phyloP scores from a whole-genome alignment of 495 filamentous ascomycete genomes.

The Ramalina intermedia region DNA sequence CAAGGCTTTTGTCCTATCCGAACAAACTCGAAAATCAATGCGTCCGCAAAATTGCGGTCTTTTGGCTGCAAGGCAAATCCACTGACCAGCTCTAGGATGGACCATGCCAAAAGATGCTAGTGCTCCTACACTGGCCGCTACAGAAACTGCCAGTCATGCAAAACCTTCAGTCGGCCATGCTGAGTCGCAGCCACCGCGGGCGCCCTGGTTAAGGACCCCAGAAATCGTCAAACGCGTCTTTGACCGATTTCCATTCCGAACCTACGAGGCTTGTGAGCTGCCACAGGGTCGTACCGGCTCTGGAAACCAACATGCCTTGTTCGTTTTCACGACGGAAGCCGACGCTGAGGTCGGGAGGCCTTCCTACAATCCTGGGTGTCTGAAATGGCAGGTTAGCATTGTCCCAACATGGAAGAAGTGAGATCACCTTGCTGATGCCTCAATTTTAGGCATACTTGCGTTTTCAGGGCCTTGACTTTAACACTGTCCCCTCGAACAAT shows the following conservation, averaged over 20 bases:
- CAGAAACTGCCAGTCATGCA: background rate
- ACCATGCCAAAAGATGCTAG: constrained; percentile 14
- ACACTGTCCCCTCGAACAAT: constrained; percentile 64
- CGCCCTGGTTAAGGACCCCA: constrained; percentile 49
- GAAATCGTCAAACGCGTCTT: constrained; percentile 68
- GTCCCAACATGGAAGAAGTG: background rate
- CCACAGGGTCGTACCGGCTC: constrained; percentile 45
- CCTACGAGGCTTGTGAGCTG: constrained; percentile 63
- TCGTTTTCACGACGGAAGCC: constrained; percentile 57
- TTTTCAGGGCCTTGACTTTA: constrained; percentile 55
- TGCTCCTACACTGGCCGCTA: background rate
- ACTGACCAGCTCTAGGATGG: constrained; percentile 2
- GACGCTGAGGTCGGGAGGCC: constrained; percentile 50
- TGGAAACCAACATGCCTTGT: constrained; percentile 45
- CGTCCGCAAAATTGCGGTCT: too few species aligned
- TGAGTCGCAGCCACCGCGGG: constrained; percentile 7
- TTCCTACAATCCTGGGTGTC: constrained; percentile 83
- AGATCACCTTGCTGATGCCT: background rate
- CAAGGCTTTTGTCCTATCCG: too few species aligned
- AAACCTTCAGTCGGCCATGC: background rate
- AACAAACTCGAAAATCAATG: too few species aligned
- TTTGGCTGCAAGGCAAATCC: too few species aligned
- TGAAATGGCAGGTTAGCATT: constrained; percentile 81
- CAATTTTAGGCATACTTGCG: constrained; percentile 62
- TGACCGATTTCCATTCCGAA: constrained; percentile 62